Percentiles rank a stretch among this genome's conserved stretches.
Evolutionary conservation across 2,329 filamentous ascomycete species (phyloP).

Genomic region (Clarireedia homoeocarpa): DNA sequence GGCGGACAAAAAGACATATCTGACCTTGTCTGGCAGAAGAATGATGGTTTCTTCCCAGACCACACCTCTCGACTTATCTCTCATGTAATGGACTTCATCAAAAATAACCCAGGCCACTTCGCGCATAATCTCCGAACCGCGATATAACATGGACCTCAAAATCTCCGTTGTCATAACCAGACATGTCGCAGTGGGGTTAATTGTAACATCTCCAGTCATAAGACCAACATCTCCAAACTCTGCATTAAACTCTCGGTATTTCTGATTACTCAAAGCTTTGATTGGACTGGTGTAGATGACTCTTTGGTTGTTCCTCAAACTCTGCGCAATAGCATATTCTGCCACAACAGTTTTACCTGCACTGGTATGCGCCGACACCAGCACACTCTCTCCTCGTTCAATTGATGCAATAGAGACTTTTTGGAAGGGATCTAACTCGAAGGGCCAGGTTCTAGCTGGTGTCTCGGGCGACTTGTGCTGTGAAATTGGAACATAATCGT

Average conservation of each 20-base stretch:
- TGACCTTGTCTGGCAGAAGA: conserved; percentile 92
- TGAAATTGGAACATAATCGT: conserved; percentile 90
- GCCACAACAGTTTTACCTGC: conserved; percentile 98
- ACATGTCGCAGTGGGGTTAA: conserved; percentile 96
- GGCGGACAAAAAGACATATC: conserved; percentile 95
- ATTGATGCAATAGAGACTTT: conserved; percentile 91
- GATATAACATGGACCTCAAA: conserved; percentile 95
- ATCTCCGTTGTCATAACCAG: conserved; percentile 99
- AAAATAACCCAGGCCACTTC: conserved; percentile 98
- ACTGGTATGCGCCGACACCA: conserved; percentile 95
- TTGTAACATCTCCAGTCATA: conserved; percentile 98
- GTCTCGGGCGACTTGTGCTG: conserved; percentile 84
- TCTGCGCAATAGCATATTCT: conserved; percentile 96
- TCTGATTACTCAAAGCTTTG: conserved; percentile 97
- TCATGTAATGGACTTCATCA: conserved; percentile 97
- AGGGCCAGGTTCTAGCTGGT: conserved; percentile 77
- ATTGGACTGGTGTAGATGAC: conserved; percentile 99
- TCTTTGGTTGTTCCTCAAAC: conserved; percentile 91
- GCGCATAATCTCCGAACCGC: conserved; percentile 98
- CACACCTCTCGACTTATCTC: conserved; percentile 88
- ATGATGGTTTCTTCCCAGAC: conserved; percentile 99
- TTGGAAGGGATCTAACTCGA: conserved; percentile 96
- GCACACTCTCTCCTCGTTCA: conserved; percentile 88
- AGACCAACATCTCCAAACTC: conserved; percentile 95
- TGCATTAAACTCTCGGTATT: conserved; percentile 91